Evolutionary conservation across 345 rosid species (phyloP).

Genomic region (Eucalyptus polybractea): DNA sequence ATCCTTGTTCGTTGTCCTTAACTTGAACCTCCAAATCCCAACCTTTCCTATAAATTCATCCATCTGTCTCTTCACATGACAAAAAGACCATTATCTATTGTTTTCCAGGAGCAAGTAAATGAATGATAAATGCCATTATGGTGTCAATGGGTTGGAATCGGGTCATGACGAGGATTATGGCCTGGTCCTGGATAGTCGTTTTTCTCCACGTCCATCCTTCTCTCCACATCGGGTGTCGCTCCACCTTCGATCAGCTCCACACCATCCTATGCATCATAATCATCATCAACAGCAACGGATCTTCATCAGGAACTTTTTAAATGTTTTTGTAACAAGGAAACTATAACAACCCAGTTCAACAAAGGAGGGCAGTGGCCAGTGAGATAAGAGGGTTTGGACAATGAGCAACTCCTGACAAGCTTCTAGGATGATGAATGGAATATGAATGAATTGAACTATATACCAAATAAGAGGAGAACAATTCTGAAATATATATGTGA

Average conservation of each 20-base stretch:
- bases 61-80: neutral
- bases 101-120: neutral
- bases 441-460: too few species aligned
- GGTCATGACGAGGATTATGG: slow-evolving; percentile 47
- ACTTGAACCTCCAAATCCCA: too few species aligned
- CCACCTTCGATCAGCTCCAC: neutral
- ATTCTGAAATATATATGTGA: too few species aligned
- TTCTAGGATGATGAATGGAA: too few species aligned
- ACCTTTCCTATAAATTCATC: neutral
- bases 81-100: neutral
- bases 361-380: neutral
- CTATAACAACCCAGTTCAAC: neutral
- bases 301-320: neutral
- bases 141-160: slow-evolving; percentile 8
- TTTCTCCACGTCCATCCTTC: slow-evolving; percentile 39
- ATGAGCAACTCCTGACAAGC: too few species aligned
- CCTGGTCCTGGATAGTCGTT: slow-evolving; percentile 60
- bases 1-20: too few species aligned
- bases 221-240: neutral
- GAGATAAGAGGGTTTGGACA: too few species aligned
- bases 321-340: neutral
- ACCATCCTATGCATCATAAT: neutral
- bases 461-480: too few species aligned
- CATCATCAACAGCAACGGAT: neutral
- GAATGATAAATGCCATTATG: neutral